Evolutionary conservation across 768 basidiomycete genomes (phyloP).

Genomic region (Kondoa malvinella): DNA sequence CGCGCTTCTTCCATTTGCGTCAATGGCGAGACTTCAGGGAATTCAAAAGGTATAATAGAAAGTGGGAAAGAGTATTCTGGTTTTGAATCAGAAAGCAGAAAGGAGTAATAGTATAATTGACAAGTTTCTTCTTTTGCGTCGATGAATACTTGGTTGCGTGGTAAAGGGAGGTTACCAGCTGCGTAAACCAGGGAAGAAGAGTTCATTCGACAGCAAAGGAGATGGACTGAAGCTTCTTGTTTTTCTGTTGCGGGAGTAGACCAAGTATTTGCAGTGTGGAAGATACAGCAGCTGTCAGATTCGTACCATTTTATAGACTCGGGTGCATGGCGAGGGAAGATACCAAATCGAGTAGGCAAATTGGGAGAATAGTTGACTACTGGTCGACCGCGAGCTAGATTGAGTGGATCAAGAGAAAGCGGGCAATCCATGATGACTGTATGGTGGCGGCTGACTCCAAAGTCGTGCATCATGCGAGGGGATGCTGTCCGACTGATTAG

Average conservation of each 20-base stretch:
- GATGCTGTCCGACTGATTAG: constrained; percentile 7
- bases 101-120: constrained; percentile 31
- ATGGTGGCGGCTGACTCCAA: constrained; percentile 25
- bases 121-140: constrained; percentile 28
- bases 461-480: neutral
- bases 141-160: constrained; percentile 24
- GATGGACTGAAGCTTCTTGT: constrained; percentile 19
- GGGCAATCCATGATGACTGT: constrained; percentile 35
- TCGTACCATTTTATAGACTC: constrained; percentile 27
- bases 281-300: constrained; percentile 32
- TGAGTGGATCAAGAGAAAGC: constrained; percentile 32
- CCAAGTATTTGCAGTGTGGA: constrained; percentile 35
- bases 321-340: constrained; percentile 30
- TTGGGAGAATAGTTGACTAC: constrained; percentile 32
- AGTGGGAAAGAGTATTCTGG: constrained; percentile 32
- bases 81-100: constrained; percentile 23
- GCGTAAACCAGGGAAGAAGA: constrained; percentile 34
- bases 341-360: constrained; percentile 32
- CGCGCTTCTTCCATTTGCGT: constrained; percentile 28
- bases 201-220: constrained; percentile 33
- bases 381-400: constrained; percentile 29
- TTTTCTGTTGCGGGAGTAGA: constrained; percentile 25
- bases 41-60: constrained; percentile 33
- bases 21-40: constrained; percentile 30
- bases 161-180: constrained; percentile 32